A percentile compares a stretch with the other conserved stretches of the same genome.
These are phyloP conservation scores for Thelephora terrestris DNA, from an alignment of 1,284 basidiomycete genomes.

Conservation along the genomic window DNA sequence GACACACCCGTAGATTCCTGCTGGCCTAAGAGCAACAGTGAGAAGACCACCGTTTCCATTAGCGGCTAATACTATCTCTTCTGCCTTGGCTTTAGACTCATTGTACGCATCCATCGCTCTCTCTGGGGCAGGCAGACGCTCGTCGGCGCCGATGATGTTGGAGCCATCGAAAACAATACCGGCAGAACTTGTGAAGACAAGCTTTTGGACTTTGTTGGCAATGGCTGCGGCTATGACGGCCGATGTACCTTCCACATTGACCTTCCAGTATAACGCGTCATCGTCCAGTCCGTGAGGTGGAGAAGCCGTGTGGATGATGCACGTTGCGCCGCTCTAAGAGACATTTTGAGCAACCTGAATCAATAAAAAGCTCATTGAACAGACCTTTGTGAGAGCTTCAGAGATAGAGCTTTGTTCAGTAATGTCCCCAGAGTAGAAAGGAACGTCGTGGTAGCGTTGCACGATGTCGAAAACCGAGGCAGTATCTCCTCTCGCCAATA, in stretches of 20 bases:
- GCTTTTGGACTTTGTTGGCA: constrained; percentile 65
- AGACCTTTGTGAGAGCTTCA: constrained; percentile 64
- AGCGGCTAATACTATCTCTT: constrained; percentile 75
- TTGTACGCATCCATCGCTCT: constrained; percentile 88
- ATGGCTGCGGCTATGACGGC: constrained; percentile 78
- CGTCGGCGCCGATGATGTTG: constrained; percentile 82
- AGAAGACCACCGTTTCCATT: constrained; percentile 77
- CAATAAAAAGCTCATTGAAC: constrained; percentile 13
- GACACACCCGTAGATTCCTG: constrained; percentile 92
- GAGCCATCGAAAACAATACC: constrained; percentile 87
- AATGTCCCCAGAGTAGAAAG: constrained; percentile 83
- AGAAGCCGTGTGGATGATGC: constrained; percentile 94
- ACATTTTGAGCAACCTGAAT: neutral
- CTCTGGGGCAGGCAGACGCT: constrained; percentile 72
- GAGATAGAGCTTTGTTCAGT: constrained; percentile 66
- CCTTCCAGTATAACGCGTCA: constrained; percentile 77
- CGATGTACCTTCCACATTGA: constrained; percentile 90
- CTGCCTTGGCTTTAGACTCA: constrained; percentile 91
- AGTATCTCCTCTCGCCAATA: constrained; percentile 69
- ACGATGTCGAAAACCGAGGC: constrained; percentile 87
- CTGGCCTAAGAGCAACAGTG: constrained; percentile 87
- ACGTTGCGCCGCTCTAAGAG: constrained; percentile 64
- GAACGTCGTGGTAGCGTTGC: constrained; percentile 77
- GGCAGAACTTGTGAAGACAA: constrained; percentile 94
- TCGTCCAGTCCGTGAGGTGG: constrained; percentile 70